Percentiles rank a stretch among this genome's conserved stretches.
Conservation (phyloP, 202 grass and related monocot genomes). For the Carex sylvatica region DNA sequence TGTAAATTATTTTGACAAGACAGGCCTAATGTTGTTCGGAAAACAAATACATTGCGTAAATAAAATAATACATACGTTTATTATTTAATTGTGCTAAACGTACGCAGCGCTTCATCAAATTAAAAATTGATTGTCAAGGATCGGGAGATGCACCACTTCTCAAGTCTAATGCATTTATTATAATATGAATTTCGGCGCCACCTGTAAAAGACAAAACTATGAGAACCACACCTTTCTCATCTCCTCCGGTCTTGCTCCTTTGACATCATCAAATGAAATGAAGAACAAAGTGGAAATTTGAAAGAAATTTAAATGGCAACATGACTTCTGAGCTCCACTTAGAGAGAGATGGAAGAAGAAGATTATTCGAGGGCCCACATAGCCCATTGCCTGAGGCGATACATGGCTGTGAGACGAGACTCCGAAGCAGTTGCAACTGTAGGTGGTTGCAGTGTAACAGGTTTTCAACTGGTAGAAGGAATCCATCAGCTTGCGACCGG, state of each 20-base stretch:
- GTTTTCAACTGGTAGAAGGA: constrained; percentile 38
- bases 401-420: constrained; percentile 14
- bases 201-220: constrained; percentile 12
- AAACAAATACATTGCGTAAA: too few relatives aligned
- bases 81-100: neutral
- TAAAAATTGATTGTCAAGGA: neutral
- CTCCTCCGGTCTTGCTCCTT: neutral
- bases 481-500: constrained; percentile 46
- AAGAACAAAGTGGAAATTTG: neutral
- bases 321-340: neutral
- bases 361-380: constrained; percentile 42
- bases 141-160: neutral
- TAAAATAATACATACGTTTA: too few relatives aligned
- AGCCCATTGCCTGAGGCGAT: constrained; percentile 49
- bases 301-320: neutral
- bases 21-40: neutral
- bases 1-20: neutral
- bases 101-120: neutral
- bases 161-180: neutral
- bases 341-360: constrained; percentile 1
- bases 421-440: constrained; percentile 3
- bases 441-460: constrained; percentile 21
- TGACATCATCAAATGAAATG: neutral
- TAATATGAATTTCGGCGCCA: neutral
- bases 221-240: constrained; percentile 16